Evolutionary conservation across 2,329 filamentous ascomycete species (phyloP).

Genomic region (Fusarium mexicanum): DNA sequence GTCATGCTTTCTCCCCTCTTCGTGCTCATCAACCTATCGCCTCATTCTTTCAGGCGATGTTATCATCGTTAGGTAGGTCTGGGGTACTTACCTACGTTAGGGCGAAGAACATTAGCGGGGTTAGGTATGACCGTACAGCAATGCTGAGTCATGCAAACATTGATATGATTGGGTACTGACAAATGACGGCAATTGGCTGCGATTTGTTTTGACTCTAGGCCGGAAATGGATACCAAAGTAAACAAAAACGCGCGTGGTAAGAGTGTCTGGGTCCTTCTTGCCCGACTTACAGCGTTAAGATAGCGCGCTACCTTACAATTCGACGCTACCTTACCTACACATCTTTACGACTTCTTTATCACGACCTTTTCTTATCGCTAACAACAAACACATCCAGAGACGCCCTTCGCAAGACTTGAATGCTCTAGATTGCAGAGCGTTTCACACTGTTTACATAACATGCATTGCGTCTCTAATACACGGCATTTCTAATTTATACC

Average conservation of each 20-base stretch:
- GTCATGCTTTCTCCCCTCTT: conserved; percentile 35
- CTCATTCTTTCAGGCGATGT: conserved; percentile 29
- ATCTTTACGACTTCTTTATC: conserved; percentile 31
- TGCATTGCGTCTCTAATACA: conserved; percentile 29
- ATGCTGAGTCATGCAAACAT: conserved; percentile 6
- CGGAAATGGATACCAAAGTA: conserved; percentile 51
- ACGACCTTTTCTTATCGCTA: conserved; percentile 25
- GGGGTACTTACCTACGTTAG: conserved; percentile 8
- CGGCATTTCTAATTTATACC: conserved; percentile 33
- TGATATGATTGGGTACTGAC: conserved; percentile 5
- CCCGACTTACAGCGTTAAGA: conserved; percentile 30
- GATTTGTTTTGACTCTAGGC: conserved; percentile 46
- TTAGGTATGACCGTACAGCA: conserved; percentile 13
- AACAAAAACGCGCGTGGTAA: conserved; percentile 52
- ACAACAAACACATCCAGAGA: conserved; percentile 33
- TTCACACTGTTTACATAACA: conserved; percentile 22
- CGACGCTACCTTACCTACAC: conserved; percentile 15
- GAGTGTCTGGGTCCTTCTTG: conserved; percentile 15
- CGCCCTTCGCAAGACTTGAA: neutral
- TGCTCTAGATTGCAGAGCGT: neutral
- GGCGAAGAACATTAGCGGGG: conserved; percentile 27
- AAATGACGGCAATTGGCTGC: conserved; percentile 23
- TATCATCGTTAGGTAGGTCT: conserved; percentile 30
- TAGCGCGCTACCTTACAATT: conserved; percentile 32
- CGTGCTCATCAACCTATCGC: conserved; percentile 20